Conservation (phyloP, 345 rosid species). For the Syzygium oleosum region DNA sequence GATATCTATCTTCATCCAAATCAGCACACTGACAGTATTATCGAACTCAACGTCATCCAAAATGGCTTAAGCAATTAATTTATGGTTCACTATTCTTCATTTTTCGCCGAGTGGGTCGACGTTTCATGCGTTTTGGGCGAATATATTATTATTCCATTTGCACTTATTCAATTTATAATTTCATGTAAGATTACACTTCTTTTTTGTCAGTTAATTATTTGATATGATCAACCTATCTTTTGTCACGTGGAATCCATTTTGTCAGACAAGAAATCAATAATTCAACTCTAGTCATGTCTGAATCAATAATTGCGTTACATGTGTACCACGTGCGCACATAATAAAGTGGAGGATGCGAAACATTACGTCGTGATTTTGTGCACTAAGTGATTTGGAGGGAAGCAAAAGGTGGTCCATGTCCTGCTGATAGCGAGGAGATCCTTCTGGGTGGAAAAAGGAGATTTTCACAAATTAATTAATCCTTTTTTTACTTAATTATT, state of each 20-base stretch:
- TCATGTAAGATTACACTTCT: neutral
- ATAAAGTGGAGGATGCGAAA: neutral
- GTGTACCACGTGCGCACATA: neutral
- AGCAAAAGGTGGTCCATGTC: neutral
- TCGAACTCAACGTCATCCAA: neutral
- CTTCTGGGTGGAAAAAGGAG: neutral
- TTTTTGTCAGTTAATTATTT: neutral
- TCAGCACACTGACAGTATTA: rapidly evolving
- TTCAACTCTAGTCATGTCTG: neutral
- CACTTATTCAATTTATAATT: neutral
- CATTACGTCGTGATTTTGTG: neutral
- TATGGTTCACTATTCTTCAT: neutral
- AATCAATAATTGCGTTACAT: neutral
- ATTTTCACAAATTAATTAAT: neutral
- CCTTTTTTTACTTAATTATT: neutral
- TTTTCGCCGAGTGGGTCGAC: neutral
- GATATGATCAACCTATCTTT: neutral
- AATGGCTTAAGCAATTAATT: neutral
- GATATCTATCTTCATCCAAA: neutral
- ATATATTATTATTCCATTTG: neutral
- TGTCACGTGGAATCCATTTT: neutral
- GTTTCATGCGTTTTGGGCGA: neutral
- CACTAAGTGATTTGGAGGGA: neutral
- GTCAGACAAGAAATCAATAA: neutral
- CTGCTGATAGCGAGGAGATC: neutral